These are phyloP conservation scores for Pseudogymnoascus sp. DNA, from an alignment of 2,329 filamentous ascomycete species.

Conservation along the genomic window DNA sequence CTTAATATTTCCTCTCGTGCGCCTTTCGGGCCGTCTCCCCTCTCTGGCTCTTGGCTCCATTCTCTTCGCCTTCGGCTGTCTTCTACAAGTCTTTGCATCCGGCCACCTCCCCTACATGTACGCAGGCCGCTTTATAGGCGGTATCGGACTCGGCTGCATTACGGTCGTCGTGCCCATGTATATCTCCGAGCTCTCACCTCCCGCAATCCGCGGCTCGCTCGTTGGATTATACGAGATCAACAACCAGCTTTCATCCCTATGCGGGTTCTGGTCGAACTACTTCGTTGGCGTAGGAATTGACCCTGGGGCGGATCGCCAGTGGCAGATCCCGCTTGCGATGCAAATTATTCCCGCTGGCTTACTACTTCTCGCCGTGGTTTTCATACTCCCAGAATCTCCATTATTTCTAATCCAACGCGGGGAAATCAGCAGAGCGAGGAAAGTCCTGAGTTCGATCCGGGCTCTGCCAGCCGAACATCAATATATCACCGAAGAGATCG, in stretches of 20 bases:
- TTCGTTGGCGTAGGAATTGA: slow-evolving; percentile 19
- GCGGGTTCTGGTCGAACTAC: slow-evolving; percentile 24
- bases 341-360: slow-evolving; percentile 29
- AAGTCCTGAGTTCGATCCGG: slow-evolving; percentile 1
- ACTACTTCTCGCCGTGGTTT: slow-evolving; percentile 31
- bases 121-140: slow-evolving; percentile 21
- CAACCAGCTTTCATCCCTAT: slow-evolving; percentile 21
- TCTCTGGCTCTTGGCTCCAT: neutral
- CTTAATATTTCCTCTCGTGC: slow-evolving; percentile 19
- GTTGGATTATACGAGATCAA: slow-evolving; percentile 26
- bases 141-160: slow-evolving; percentile 22
- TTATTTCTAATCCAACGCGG: slow-evolving; percentile 47
- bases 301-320: slow-evolving; percentile 18
- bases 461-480: neutral
- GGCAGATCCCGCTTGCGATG: slow-evolving; percentile 31
- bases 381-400: slow-evolving; percentile 63
- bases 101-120: slow-evolving; percentile 22
- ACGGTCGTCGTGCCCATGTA: slow-evolving; percentile 24
- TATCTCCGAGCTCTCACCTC: slow-evolving; percentile 24
- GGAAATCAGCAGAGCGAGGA: neutral
- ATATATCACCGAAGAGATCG: slow-evolving; percentile 8
- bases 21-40: slow-evolving; percentile 12
- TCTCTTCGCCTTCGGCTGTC: neutral
- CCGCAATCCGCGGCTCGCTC: slow-evolving; percentile 21
- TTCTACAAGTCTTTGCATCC: neutral